Conservation (phyloP, 768 basidiomycete genomes). For the Mycena belliarum region DNA sequence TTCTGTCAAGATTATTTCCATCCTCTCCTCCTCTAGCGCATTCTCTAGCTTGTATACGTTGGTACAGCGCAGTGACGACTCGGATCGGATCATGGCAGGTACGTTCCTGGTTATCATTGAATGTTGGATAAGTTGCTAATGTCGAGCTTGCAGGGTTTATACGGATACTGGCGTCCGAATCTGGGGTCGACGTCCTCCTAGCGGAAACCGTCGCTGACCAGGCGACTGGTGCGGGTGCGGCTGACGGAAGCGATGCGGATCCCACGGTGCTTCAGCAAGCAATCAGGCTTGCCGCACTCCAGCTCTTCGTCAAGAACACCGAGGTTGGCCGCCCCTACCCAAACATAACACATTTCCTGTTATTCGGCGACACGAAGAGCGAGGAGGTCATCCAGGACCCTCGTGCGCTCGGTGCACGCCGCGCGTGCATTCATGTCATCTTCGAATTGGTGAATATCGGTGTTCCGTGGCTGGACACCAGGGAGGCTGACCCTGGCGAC, state of each 20-base stretch:
- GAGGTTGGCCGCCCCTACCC: constrained; percentile 62
- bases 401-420: constrained; percentile 65
- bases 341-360: constrained; percentile 84
- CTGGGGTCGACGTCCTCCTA: constrained; percentile 57
- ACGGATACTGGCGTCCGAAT: constrained; percentile 61
- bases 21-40: constrained; percentile 64
- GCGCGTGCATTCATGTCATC: constrained; percentile 79
- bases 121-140: not conserved
- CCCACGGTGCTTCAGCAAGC: constrained; percentile 61
- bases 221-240: constrained; percentile 73
- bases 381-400: constrained; percentile 78
- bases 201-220: constrained; percentile 64
- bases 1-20: constrained; percentile 73
- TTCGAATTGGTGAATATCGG: constrained; percentile 76
- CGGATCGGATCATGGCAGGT: constrained; percentile 72
- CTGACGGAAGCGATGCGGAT: constrained; percentile 41
- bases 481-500: constrained; percentile 37
- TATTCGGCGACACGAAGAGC: constrained; percentile 66
- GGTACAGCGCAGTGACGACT: constrained; percentile 79
- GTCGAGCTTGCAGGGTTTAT: constrained; percentile 58
- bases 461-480: constrained; percentile 58
- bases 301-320: constrained; percentile 81
- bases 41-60: constrained; percentile 77
- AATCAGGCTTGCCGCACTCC: constrained; percentile 74
- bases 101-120: not conserved